Percentiles rank a stretch among this genome's conserved stretches.
Evolutionary conservation across 2,329 filamentous ascomycete genomes (phyloP).

Genomic region (Fusarium sp.): DNA sequence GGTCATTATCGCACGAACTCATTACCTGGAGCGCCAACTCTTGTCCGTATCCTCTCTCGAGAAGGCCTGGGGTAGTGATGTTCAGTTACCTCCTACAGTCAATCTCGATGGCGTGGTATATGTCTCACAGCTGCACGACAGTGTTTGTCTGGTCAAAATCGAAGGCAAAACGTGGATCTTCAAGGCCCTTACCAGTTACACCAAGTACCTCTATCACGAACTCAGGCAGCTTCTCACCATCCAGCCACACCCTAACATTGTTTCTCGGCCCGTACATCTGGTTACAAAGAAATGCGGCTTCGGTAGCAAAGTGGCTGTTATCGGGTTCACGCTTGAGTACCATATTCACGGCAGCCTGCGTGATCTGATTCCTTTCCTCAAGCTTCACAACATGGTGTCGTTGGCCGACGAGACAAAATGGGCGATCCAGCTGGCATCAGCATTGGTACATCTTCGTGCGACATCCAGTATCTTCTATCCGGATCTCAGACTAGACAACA

Average conservation of each 20-base stretch:
- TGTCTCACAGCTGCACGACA: conserved; percentile 69
- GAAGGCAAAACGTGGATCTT: conserved; percentile 63
- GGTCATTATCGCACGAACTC: conserved; percentile 63
- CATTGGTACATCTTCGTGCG: conserved; percentile 64
- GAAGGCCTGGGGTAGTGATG: conserved; percentile 58
- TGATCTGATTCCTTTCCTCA: conserved; percentile 66
- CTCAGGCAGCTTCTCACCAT: conserved; percentile 67
- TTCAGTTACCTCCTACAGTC: conserved; percentile 61
- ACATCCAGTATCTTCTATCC: conserved; percentile 66
- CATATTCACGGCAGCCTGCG: conserved; percentile 68
- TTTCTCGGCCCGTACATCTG: conserved; percentile 65
- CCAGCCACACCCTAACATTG: conserved; percentile 65
- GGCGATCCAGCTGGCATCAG: conserved; percentile 66
- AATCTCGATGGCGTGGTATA: conserved; percentile 66
- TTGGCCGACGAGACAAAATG: conserved; percentile 64
- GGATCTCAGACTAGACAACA: conserved; percentile 71
- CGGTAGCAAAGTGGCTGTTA: conserved; percentile 66
- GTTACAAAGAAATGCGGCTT: conserved; percentile 69
- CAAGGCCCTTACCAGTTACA: conserved; percentile 69
- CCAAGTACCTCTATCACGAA: conserved; percentile 74
- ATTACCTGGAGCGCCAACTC: conserved; percentile 67
- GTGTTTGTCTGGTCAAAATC: conserved; percentile 67
- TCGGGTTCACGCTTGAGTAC: conserved; percentile 69
- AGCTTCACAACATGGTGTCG: conserved; percentile 60
- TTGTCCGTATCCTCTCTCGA: conserved; percentile 59